phyloP scores from a whole-genome alignment of 441 rosid genomes.

The Bocquillonia castaneifolia region DNA sequence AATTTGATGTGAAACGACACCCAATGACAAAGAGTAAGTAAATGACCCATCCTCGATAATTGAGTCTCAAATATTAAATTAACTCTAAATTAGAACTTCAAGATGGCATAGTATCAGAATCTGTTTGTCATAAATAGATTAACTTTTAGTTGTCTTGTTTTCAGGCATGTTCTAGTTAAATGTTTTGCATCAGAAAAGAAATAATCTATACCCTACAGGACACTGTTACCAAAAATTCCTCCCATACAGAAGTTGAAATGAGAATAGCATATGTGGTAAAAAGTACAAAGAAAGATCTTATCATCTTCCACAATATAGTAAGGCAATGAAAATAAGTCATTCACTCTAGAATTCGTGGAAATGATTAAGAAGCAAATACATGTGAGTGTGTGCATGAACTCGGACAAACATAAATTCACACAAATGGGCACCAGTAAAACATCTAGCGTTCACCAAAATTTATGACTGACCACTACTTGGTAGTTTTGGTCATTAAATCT shows the following conservation, averaged over 20 bases:
- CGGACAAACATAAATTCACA: neutral
- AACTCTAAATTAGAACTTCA: neutral
- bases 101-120: neutral
- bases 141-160: neutral
- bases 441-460: neutral
- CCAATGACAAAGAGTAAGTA: constrained; percentile 50
- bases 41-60: neutral
- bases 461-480: neutral
- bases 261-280: neutral
- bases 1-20: constrained; percentile 25
- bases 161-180: neutral
- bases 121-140: neutral
- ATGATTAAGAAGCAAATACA: neutral
- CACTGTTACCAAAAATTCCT: neutral
- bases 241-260: neutral
- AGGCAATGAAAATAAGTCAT: neutral
- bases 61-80: neutral
- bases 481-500: neutral
- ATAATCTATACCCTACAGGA: neutral
- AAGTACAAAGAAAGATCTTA: neutral
- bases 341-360: neutral
- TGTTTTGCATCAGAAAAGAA: neutral
- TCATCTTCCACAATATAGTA: neutral
- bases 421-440: neutral
- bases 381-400: too few relatives aligned